Evolutionary conservation across 306 rosid species (phyloP).

Genomic region (Acacia acuminata): DNA sequence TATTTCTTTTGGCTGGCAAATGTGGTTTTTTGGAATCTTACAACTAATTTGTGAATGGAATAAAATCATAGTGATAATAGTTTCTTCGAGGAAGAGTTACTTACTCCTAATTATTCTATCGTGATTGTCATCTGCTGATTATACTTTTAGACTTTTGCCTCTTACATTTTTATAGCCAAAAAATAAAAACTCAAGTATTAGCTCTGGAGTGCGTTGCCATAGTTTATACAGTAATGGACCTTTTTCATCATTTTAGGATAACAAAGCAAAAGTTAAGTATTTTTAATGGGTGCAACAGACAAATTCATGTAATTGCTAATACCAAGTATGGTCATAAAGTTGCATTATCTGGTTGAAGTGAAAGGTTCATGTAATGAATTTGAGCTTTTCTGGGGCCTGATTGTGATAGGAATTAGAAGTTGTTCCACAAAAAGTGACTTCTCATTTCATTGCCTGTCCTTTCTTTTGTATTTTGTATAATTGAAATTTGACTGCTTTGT

Average conservation of each 20-base stretch:
- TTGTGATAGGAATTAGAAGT: slow-evolving; percentile 31
- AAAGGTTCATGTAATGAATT: slow-evolving; percentile 27
- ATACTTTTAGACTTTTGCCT: not conserved
- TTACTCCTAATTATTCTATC: not conserved
- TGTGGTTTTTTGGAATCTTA: not conserved
- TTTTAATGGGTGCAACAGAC: slow-evolving; percentile 7
- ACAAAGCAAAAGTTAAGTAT: slow-evolving; percentile 15
- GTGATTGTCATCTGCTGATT: not conserved
- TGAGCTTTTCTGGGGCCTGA: slow-evolving; percentile 19
- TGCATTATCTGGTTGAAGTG: slow-evolving; percentile 27
- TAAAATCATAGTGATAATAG: not conserved
- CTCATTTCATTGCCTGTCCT: slow-evolving; percentile 32
- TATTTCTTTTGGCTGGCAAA: not conserved
- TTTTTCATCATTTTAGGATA: slow-evolving; percentile 10
- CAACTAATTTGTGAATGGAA: not conserved
- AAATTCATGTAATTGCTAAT: slow-evolving; percentile 1
- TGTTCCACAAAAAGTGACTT: slow-evolving; percentile 28
- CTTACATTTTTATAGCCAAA: not conserved
- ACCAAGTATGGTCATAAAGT: slow-evolving; percentile 20
- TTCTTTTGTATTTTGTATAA: slow-evolving; percentile 40
- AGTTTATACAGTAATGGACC: not conserved
- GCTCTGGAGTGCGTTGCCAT: not conserved
- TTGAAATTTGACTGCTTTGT: slow-evolving; percentile 43
- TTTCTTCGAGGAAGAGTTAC: not conserved
- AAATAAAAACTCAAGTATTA: not conserved